A percentile compares a stretch with the other conserved stretches of the same genome.
These are phyloP conservation scores for Salinomyces thailandicus DNA, from an alignment of 2,329 filamentous ascomycete species.

Conservation along the genomic window DNA sequence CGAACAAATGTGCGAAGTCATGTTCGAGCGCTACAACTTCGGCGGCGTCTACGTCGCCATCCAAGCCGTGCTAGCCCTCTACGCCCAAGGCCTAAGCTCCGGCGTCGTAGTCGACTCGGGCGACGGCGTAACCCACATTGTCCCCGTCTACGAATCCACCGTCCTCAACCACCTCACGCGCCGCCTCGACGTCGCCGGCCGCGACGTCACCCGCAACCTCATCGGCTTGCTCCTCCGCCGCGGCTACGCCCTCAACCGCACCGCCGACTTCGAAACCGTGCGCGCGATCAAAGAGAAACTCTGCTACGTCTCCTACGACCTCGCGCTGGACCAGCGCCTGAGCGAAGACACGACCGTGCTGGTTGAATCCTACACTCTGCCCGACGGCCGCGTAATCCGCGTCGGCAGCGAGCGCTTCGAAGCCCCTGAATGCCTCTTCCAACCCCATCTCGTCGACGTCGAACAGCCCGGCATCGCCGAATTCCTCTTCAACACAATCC, in stretches of 20 bases:
- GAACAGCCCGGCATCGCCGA: conserved; percentile 95
- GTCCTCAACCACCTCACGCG: conserved; percentile 95
- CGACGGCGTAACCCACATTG: conserved; percentile 96
- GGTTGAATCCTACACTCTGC: conserved; percentile 94
- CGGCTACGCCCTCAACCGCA: conserved; percentile 94
- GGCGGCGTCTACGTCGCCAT: conserved; percentile 97
- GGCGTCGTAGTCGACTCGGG: conserved; percentile 98
- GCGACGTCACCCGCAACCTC: conserved; percentile 96
- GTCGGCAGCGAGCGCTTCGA: conserved; percentile 97
- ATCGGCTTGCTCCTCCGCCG: conserved; percentile 88
- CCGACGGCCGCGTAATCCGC: conserved; percentile 89
- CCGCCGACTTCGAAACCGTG: conserved; percentile 96
- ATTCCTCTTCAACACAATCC: conserved; percentile 98
- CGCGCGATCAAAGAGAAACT: conserved; percentile 99
- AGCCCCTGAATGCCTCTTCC: conserved; percentile 95
- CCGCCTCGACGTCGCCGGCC: conserved; percentile 85
- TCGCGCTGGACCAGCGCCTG: conserved; percentile 88
- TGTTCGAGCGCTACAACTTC: conserved; percentile 96
- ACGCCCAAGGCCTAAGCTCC: conserved; percentile 73
- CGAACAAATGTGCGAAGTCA: conserved; percentile 97
- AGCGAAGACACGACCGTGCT: conserved; percentile 96
- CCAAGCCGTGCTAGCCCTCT: conserved; percentile 89
- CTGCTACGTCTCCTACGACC: conserved; percentile 97
- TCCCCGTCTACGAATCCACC: conserved; percentile 95
- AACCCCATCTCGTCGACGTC: conserved; percentile 93